phyloP scores from a whole-genome alignment of 768 basidiomycete genomes.

The Boletus fagicola region DNA sequence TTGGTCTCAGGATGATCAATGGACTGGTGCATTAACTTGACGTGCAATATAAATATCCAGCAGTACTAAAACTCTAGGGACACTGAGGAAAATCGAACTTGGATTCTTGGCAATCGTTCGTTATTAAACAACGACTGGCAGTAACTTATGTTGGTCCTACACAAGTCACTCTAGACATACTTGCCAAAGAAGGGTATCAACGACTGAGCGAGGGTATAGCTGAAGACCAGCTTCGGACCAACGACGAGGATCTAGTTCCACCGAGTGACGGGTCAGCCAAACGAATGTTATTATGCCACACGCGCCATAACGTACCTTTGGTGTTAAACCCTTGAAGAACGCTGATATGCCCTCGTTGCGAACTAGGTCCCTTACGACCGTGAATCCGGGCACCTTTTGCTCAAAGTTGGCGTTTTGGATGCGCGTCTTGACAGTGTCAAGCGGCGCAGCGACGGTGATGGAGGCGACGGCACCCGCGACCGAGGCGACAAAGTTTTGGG shows the following conservation, averaged over 20 bases:
- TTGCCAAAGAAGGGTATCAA: slow-evolving; percentile 90
- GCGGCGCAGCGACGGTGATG: slow-evolving; percentile 93
- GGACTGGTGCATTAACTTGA: slow-evolving; percentile 8
- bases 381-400: slow-evolving; percentile 72
- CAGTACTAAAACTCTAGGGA: slow-evolving; percentile 15
- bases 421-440: slow-evolving; percentile 95
- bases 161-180: slow-evolving; percentile 54
- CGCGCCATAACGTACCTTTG: slow-evolving; percentile 62
- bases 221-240: slow-evolving; percentile 97
- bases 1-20: background rate
- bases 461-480: slow-evolving; percentile 92
- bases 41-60: slow-evolving; percentile 7
- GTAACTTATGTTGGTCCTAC: background rate
- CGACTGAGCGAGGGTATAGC: slow-evolving; percentile 94
- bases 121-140: slow-evolving; percentile 1
- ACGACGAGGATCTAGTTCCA: slow-evolving; percentile 81
- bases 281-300: background rate
- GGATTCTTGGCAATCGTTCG: background rate
- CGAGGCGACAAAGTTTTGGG: slow-evolving; percentile 95
- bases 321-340: slow-evolving; percentile 96
- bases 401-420: slow-evolving; percentile 99
- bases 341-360: slow-evolving; percentile 80
- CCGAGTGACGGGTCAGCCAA: slow-evolving; percentile 6
- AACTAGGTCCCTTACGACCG: slow-evolving; percentile 81
- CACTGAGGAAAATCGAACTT: background rate